phyloP scores from a whole-genome alignment of 2,329 filamentous ascomycete genomes.

The Cylindrodendrum hubeiense region DNA sequence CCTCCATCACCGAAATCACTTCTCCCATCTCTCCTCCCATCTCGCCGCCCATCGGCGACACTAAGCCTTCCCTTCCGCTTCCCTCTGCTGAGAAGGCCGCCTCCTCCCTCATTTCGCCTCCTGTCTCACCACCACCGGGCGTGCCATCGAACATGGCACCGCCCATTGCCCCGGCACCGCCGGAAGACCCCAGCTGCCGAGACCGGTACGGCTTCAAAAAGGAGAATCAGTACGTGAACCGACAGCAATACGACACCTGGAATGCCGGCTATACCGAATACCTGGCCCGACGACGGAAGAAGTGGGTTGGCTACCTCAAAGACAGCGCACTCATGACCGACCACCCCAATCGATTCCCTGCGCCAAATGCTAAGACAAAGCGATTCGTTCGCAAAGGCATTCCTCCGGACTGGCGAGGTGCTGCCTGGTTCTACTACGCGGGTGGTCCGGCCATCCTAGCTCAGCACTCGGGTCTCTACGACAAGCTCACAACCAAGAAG shows the following conservation, averaged over 20 bases:
- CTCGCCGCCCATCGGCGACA: slow-evolving; percentile 26
- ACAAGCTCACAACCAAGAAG: slow-evolving; percentile 72
- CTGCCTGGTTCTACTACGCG: slow-evolving; percentile 97
- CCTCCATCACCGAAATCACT: slow-evolving; percentile 24
- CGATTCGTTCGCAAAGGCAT: slow-evolving; percentile 94
- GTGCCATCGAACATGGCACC: slow-evolving; percentile 22
- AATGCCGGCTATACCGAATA: slow-evolving; percentile 80
- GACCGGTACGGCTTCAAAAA: slow-evolving; percentile 96
- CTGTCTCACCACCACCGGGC: slow-evolving; percentile 35
- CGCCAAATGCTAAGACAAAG: slow-evolving; percentile 85
- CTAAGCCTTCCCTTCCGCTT: slow-evolving; percentile 25
- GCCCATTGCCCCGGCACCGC: slow-evolving; percentile 47
- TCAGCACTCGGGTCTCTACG: slow-evolving; percentile 83
- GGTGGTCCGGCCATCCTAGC: slow-evolving; percentile 84
- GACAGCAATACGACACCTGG: slow-evolving; percentile 87
- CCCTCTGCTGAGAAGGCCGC: slow-evolving; percentile 7
- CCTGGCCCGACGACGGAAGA: slow-evolving; percentile 78
- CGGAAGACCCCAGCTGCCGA: slow-evolving; percentile 66
- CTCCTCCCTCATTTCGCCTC: slow-evolving; percentile 21
- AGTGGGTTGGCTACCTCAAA: slow-evolving; percentile 84
- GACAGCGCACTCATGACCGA: slow-evolving; percentile 81
- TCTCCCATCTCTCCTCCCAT: slow-evolving; percentile 31
- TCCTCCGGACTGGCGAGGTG: slow-evolving; percentile 92
- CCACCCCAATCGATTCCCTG: slow-evolving; percentile 81
- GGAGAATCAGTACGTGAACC: slow-evolving; percentile 80